These are phyloP conservation scores for Wickerhamiella occidentalis DNA, from an alignment of 805 yeast species.

Conservation along the genomic window DNA sequence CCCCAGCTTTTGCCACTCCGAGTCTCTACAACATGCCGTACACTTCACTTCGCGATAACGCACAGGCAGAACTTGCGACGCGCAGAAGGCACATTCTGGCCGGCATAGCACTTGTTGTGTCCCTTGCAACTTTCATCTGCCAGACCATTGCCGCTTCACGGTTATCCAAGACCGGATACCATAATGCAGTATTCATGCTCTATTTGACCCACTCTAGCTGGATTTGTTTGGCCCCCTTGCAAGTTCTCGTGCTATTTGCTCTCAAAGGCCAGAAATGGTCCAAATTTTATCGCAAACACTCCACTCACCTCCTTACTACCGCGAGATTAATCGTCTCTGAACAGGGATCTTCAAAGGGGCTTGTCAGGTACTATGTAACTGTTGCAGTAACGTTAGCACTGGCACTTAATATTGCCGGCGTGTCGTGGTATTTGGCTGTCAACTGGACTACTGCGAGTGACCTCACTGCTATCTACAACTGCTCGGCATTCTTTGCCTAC, in stretches of 20 bases:
- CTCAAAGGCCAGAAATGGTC: constrained; percentile 9
- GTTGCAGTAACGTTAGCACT: constrained; percentile 38
- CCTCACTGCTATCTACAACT: constrained; percentile 81
- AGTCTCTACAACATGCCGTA: constrained; percentile 10
- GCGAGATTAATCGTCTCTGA: constrained; percentile 15
- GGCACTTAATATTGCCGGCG: constrained; percentile 62
- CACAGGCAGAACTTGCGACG: constrained; percentile 12
- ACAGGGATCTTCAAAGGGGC: constrained; percentile 12
- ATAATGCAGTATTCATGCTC: constrained; percentile 55
- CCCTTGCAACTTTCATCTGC: constrained; percentile 50
- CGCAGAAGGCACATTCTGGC: constrained; percentile 35
- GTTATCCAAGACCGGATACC: constrained; percentile 44
- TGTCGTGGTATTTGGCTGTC: constrained; percentile 80
- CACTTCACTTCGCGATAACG: constrained; percentile 5
- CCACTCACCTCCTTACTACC: constrained; percentile 16
- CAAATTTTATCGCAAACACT: constrained; percentile 15
- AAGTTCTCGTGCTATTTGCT: constrained; percentile 39
- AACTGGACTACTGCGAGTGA: constrained; percentile 69
- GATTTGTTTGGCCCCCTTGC: constrained; percentile 63
- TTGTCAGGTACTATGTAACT: constrained; percentile 32
- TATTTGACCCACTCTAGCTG: constrained; percentile 66
- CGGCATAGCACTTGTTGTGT: constrained; percentile 35
- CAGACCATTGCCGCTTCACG: constrained; percentile 75
- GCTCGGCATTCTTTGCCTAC: constrained; percentile 81
- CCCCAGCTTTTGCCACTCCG: background rate